Evolutionary conservation across 129 eudicot species (phyloP), one percentile per base, ranked within the genome.

Genomic region (Flaveria brownii): DNA sequence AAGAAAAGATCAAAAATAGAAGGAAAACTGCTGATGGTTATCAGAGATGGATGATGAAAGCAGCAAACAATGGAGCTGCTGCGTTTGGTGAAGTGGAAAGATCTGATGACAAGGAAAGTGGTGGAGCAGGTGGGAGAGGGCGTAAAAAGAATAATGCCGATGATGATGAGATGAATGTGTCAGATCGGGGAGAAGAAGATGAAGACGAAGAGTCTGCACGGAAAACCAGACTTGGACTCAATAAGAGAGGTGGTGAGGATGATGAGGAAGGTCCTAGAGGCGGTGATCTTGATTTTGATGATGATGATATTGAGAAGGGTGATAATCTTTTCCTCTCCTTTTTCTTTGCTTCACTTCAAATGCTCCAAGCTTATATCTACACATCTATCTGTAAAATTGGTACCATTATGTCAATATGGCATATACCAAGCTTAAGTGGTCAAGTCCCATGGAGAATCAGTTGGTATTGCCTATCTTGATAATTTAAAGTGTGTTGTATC

Each of bases 1-100:
- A 94, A 80, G 99, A 94, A 77, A 94, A 89, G 85, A 91, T 94
- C 84, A 91, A 87, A 81, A 91, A 94, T 63, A 91, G 99, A 84
- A 85, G 97, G 84, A 94, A 89, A 81, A 87, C 93, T 5, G 96
- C 97, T 14, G 99, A 94, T 78, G 98, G 98, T 39, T 91, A 94
- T 68, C 73, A 91, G 77, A 89, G 99, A 77, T 94, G 99, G 99
- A 94, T 94, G 96, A 94, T 94, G 99, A 94, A 94, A 82, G 92
- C 96, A 4, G 97, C 99, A 64, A 91, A 86, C 77, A 87, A 84
- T 61, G 99, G 99, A 45, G 82, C 99, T 52, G 96, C 99, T 68
- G 99, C 97, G 8, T 91, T 94, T 82, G 96, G 97, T 50, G 97
- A 87, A 83, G 86, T 83, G 39, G 96, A 91, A 71, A 86, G 83